A percentile compares a stretch with the other conserved stretches of the same genome.
Evolutionary conservation across 2,329 filamentous ascomycete species (phyloP).

Genomic region (Neonectria punicea): DNA sequence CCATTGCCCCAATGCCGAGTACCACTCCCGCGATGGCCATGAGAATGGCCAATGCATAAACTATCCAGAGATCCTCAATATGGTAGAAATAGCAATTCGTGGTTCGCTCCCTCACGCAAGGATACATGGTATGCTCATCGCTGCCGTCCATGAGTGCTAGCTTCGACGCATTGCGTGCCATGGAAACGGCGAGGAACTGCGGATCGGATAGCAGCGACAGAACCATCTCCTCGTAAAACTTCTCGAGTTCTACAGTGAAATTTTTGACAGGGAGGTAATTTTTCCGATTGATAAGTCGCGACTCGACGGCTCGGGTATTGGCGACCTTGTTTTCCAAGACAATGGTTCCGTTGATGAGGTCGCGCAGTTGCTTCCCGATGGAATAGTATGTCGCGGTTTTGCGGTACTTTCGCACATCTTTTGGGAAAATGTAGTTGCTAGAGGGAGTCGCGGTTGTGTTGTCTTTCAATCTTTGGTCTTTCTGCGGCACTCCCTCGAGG

Average conservation of each 20-base stretch:
- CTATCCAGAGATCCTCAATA: slow-evolving; percentile 14
- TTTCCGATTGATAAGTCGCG: slow-evolving; percentile 27
- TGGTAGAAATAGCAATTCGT: slow-evolving; percentile 32
- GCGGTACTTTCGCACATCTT: slow-evolving; percentile 5
- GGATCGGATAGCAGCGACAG: slow-evolving; percentile 34
- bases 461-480: not conserved
- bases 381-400: slow-evolving; percentile 13
- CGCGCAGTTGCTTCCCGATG: slow-evolving; percentile 11
- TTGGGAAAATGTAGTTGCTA: slow-evolving; percentile 14
- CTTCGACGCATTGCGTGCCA: slow-evolving; percentile 30
- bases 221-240: slow-evolving; percentile 29
- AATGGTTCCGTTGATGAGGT: slow-evolving; percentile 15
- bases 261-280: slow-evolving; percentile 23
- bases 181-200: slow-evolving; percentile 35
- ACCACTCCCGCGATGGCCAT: slow-evolving; percentile 29
- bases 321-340: not conserved
- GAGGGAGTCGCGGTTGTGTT: not conserved
- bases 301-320: slow-evolving; percentile 11
- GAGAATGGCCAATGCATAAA: slow-evolving; percentile 24
- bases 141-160: slow-evolving; percentile 16
- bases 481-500: not conserved
- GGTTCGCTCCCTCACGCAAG: slow-evolving; percentile 23
- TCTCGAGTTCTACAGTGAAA: slow-evolving; percentile 14
- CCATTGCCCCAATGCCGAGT: slow-evolving; percentile 29
- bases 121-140: slow-evolving; percentile 14